Percentiles rank a stretch among this genome's conserved stretches.
These are phyloP conservation scores for Sanghuangporus weigelae DNA, from an alignment of 1,284 basidiomycete species.

Conservation along the genomic window DNA sequence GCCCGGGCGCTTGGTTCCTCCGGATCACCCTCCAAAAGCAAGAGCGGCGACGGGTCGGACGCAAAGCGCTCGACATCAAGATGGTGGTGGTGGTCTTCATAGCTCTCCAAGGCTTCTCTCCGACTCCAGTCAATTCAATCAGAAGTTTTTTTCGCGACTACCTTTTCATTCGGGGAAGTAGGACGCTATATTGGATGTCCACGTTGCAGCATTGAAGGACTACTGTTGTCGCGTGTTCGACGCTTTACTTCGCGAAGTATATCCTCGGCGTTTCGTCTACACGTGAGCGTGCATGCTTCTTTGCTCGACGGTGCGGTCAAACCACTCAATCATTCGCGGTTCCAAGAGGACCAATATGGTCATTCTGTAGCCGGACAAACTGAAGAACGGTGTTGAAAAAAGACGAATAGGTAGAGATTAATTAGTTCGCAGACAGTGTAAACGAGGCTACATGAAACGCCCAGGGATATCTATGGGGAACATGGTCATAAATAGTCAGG, in stretches of 20 bases:
- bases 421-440: not conserved
- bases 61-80: conserved; percentile 1
- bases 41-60: not conserved
- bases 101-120: not conserved
- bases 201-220: not conserved
- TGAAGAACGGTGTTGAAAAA: not conserved
- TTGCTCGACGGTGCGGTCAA: not conserved
- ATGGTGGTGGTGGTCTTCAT: conserved; percentile 15
- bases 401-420: not conserved
- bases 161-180: not conserved
- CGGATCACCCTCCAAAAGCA: not conserved
- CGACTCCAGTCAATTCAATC: not conserved
- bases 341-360: not conserved
- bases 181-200: not conserved
- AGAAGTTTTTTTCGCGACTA: too few relatives aligned
- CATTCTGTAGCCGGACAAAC: not conserved
- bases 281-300: not conserved
- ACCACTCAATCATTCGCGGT: not conserved
- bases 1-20: conserved; percentile 8
- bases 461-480: not conserved
- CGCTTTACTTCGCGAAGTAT: not conserved
- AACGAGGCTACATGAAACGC: not conserved
- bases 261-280: not conserved
- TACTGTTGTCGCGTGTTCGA: not conserved
- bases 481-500: not conserved